Base-by-base conservation (phyloP, 2,329 filamentous ascomycete genomes). In the Aspergillus fumigatiaffinis region DNA sequence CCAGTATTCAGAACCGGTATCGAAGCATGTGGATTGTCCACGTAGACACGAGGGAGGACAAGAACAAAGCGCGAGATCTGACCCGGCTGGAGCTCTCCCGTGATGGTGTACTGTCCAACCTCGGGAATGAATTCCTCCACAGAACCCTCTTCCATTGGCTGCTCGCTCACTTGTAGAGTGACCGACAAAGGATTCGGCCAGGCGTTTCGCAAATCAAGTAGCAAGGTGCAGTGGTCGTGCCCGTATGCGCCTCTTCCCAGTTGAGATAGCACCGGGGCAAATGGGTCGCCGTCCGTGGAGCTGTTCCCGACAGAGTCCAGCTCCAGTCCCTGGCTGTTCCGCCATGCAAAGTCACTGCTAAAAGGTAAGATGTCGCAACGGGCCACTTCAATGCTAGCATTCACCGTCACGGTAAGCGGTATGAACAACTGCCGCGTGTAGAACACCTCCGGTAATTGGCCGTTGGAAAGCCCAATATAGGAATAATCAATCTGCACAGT, bases 401-500 rank as follows among this genome's bases (percentile, higher is more conserved):
- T 97, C 50, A 97, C 93, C 4, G 93, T 97, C 17, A 97, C 84
- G 0, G 88, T 90, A 56, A 97, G 78, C 14, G 91, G 89, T 28
- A 96, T 80, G 20, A 87, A 87, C 17, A 96, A 82, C 69, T 94
- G 90, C 42, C 92, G 84, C 0, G 92, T 96, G 68, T 92, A 91
- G 68, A 96, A 96, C 35, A 85, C 82, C 38, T 88, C 86, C 25
- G 83, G 81, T 1, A 92, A 77, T 56, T 92, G 85, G 12, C 84
- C 82, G n/a, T 81, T 80, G 4, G 86, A 79, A 32, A 86, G 82
- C 1, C 90, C 90, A n/a, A 96, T 80, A 69, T 89, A 82, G 2
- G 90, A 90, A 70, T 96, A 97, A 73, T 96, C 90, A 57, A 96
- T 86, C 65, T 95, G 89, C 17, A 96, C 86, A 3, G 85, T 82